A percentile compares a stretch with the other conserved stretches of the same genome.
Evolutionary conservation across 106 monocot species (phyloP).

Genomic region (Posidonia australis): DNA sequence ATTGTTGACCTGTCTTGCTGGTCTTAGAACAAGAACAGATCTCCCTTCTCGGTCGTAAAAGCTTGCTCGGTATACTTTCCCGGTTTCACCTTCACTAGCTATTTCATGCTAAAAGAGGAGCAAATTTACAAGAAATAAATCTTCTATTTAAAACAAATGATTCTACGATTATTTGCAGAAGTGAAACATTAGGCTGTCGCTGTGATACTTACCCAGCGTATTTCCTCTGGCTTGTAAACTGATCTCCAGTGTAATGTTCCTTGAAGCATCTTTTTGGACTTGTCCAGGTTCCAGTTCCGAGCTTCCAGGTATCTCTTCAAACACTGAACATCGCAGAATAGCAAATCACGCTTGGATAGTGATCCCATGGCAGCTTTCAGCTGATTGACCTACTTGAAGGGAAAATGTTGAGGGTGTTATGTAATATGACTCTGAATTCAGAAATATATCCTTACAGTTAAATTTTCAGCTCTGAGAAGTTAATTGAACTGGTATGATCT

Average conservation of each 20-base stretch:
- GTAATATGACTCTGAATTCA: no score
- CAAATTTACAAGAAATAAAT: not conserved
- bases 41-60: constrained; percentile 69
- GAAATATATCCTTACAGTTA: no score
- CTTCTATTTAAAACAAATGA: not conserved
- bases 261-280: constrained; percentile 75
- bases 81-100: constrained; percentile 71
- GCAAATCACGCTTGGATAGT: constrained; percentile 27
- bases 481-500: no score
- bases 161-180: no score
- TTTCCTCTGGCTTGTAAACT: constrained; percentile 64
- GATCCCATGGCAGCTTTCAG: constrained; percentile 45
- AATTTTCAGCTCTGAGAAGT: no score
- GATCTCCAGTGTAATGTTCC: constrained; percentile 77
- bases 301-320: constrained; percentile 65
- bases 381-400: constrained; percentile 34
- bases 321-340: constrained; percentile 54
- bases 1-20: constrained; percentile 56
- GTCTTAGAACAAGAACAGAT: constrained; percentile 61
- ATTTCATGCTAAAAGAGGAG: constrained; percentile 41
- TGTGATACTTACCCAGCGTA: constrained; percentile 46
- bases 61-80: constrained; percentile 68
- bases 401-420: not conserved
- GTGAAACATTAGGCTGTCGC: not conserved
- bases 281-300: constrained; percentile 66